Percentiles rank a stretch among this genome's conserved stretches.
These are phyloP conservation scores for Helicostylum pulchrum DNA, from an alignment of 192 early-diverging fungal genomes.

Conservation along the genomic window DNA sequence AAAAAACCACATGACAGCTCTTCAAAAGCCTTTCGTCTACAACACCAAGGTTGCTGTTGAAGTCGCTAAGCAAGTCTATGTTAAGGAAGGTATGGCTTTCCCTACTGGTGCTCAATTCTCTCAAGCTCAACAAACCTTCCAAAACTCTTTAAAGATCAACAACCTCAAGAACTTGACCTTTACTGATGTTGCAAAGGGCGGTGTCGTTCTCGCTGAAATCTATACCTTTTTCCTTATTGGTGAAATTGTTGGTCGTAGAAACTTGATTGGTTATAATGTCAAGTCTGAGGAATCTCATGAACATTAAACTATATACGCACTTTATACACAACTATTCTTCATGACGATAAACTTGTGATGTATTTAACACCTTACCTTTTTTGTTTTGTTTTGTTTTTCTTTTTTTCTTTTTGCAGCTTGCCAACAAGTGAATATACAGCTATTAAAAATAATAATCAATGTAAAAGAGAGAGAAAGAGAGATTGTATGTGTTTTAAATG, in stretches of 20 bases:
- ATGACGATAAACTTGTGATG: too few species aligned
- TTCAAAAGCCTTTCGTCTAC: conserved; percentile 46
- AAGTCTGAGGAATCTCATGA: conserved; percentile 25
- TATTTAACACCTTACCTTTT: too few species aligned
- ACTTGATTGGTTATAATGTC: conserved; percentile 60
- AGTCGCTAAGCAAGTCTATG: conserved; percentile 63
- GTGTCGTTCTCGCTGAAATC: conserved; percentile 51
- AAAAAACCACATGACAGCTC: conserved; percentile 10
- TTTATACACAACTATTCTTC: too few species aligned
- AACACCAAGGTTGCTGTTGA: conserved; percentile 55
- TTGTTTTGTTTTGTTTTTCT: too few species aligned
- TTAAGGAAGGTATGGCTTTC: conserved; percentile 56
- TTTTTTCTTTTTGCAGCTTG: too few species aligned
- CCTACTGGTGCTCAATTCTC: conserved; percentile 48
- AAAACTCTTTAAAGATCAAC: conserved; percentile 39
- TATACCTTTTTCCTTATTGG: conserved; percentile 61
- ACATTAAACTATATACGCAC: neutral
- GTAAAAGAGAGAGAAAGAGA: too few species aligned
- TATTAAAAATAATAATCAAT: too few species aligned
- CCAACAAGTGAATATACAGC: too few species aligned
- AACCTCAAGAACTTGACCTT: conserved; percentile 45
- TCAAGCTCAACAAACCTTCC: conserved; percentile 43
- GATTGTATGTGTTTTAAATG: too few species aligned
- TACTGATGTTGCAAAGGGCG: conserved; percentile 47
- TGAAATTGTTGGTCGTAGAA: conserved; percentile 62